Percentiles rank a stretch among this genome's conserved stretches.
These are phyloP conservation scores for Syncephalastrum monosporum DNA, from an alignment of 371 early-diverging fungal genomes.

Conservation along the genomic window DNA sequence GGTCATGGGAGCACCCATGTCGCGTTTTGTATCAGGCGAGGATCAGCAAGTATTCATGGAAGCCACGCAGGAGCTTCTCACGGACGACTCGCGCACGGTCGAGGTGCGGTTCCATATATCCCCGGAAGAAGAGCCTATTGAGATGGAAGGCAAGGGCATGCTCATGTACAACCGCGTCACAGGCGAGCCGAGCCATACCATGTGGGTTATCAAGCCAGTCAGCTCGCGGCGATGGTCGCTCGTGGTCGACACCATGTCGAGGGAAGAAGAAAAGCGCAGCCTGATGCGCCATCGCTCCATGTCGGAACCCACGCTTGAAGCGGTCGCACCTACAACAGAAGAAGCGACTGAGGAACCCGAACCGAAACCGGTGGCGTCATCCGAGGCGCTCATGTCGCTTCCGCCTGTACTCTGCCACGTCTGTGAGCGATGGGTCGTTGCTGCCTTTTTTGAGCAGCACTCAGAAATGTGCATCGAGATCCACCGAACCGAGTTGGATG, in stretches of 20 bases:
- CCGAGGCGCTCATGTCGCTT: constrained; percentile 26
- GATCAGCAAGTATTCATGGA: constrained; percentile 16
- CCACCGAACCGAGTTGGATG: constrained; percentile 79
- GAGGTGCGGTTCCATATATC: constrained; percentile 74
- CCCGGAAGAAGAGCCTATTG: constrained; percentile 48
- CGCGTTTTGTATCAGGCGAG: constrained; percentile 37
- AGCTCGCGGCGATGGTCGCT: constrained; percentile 17
- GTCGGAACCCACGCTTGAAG: constrained; percentile 29
- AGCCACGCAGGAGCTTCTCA: constrained; percentile 57
- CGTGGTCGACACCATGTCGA: constrained; percentile 7
- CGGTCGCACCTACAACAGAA: constrained; percentile 1
- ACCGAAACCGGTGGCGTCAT: constrained; percentile 1
- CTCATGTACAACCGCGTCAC: constrained; percentile 73
- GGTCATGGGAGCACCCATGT: constrained; percentile 47
- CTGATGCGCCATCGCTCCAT: constrained; percentile 24
- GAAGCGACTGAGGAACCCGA: background rate
- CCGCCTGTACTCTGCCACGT: constrained; percentile 73
- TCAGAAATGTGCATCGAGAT: constrained; percentile 71
- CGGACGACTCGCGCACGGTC: constrained; percentile 71
- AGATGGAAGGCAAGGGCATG: constrained; percentile 92
- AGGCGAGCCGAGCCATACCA: constrained; percentile 71
- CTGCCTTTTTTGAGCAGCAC: constrained; percentile 78
- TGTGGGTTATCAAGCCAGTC: constrained; percentile 83
- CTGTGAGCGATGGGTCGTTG: constrained; percentile 79
- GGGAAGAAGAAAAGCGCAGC: constrained; percentile 9